Percentiles rank a stretch among this genome's conserved stretches.
These are phyloP conservation scores for Corylus americana DNA, from an alignment of 306 rosid genomes.

Conservation along the genomic window DNA sequence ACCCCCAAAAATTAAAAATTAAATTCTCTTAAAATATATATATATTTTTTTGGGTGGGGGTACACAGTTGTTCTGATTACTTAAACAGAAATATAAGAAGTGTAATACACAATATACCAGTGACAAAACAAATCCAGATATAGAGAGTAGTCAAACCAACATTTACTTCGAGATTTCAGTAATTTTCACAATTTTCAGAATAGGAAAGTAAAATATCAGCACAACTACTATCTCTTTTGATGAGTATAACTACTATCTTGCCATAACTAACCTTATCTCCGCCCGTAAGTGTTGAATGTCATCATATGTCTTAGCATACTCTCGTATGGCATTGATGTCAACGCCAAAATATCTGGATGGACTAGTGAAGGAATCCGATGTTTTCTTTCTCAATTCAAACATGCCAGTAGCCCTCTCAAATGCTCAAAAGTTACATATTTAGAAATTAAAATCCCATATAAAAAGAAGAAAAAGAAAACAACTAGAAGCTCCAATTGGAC, in stretches of 20 bases:
- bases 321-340: conserved; percentile 80
- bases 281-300: conserved; percentile 94
- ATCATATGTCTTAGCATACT: conserved; percentile 58
- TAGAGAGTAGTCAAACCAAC: background rate
- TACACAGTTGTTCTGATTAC: background rate
- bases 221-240: background rate
- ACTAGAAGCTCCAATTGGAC: conserved; percentile 19
- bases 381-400: conserved; percentile 24
- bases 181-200: background rate
- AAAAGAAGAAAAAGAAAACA: background rate
- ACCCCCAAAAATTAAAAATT: no score
- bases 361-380: conserved; percentile 42
- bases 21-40: no score
- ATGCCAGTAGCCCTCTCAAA: conserved; percentile 19
- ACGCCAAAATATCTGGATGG: conserved; percentile 80
- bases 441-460: background rate
- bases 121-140: background rate
- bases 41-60: background rate
- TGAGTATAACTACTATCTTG: conserved; percentile 8
- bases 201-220: conserved; percentile 2
- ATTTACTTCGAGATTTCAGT: background rate
- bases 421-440: background rate
- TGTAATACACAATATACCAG: background rate
- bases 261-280: conserved; percentile 73
- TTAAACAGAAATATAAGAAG: no score